Percentiles rank a stretch among this genome's conserved stretches.
Evolutionary conservation across 2,329 filamentous ascomycete genomes (phyloP).

Genomic region (Penicillium sp.): DNA sequence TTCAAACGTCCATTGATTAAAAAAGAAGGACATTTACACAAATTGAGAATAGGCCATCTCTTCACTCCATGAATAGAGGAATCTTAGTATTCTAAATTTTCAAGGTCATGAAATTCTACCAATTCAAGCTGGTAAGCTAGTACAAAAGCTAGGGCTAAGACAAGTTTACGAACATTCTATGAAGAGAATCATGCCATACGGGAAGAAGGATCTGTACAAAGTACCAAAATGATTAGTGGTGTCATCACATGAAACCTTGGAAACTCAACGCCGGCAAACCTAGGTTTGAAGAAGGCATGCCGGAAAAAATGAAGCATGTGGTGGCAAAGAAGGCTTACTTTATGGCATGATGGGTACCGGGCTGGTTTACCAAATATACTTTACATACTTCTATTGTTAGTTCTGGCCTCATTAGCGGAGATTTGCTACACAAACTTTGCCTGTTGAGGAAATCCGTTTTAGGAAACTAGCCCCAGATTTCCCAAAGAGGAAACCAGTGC

Average conservation of each 20-base stretch:
- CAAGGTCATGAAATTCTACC: not conserved
- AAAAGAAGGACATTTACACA: too few species aligned
- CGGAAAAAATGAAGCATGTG: not conserved
- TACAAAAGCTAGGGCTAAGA: not conserved
- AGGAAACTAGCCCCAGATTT: not conserved
- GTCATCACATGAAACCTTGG: too few species aligned
- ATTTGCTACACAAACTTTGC: not conserved
- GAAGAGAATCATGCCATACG: not conserved
- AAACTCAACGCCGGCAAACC: not conserved
- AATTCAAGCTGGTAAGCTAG: not conserved
- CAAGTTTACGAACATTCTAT: not conserved
- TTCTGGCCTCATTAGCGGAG: not conserved
- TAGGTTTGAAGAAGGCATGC: not conserved
- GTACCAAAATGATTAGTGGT: too few species aligned
- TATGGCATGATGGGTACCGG: not conserved
- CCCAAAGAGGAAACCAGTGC: not conserved
- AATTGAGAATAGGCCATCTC: too few species aligned
- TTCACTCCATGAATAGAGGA: too few species aligned
- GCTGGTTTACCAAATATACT: not conserved
- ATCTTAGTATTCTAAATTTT: not conserved
- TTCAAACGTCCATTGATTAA: rapidly evolving
- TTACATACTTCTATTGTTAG: not conserved
- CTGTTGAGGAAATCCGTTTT: not conserved
- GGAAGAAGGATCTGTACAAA: not conserved
- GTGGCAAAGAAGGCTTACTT: not conserved